Evolutionary conservation across 2,329 filamentous ascomycete genomes (phyloP).

Genomic region (Lasiodiplodia citricola): DNA sequence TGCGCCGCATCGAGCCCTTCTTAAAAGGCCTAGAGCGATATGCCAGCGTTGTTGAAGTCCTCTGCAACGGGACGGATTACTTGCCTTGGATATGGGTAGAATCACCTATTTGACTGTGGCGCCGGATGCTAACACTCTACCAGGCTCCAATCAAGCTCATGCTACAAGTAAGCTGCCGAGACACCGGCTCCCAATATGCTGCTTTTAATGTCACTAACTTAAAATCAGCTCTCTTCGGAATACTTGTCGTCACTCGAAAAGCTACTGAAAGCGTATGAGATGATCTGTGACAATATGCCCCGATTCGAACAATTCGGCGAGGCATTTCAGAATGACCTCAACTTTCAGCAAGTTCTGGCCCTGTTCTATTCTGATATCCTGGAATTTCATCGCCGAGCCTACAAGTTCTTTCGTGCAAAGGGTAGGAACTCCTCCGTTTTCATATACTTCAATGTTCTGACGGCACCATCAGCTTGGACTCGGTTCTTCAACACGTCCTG

Average conservation of each 20-base stretch:
- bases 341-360: conserved; percentile 50
- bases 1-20: conserved; percentile 51
- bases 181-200: too few species aligned
- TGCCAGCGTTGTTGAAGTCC: conserved; percentile 47
- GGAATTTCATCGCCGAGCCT: conserved; percentile 54
- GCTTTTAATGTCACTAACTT: neutral
- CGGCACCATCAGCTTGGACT: neutral
- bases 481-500: neutral
- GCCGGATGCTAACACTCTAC: neutral
- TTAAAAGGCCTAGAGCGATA: conserved; percentile 52
- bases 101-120: too few species aligned
- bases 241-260: neutral
- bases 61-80: conserved; percentile 56
- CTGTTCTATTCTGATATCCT: conserved; percentile 57
- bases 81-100: conserved; percentile 52
- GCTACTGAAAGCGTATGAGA: neutral
- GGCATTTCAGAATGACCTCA: neutral
- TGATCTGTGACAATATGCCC: neutral
- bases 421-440: neutral
- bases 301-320: neutral
- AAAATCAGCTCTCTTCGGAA: neutral
- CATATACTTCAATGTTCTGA: neutral
- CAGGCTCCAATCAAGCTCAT: too few species aligned
- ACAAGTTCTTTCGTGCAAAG: conserved; percentile 49
- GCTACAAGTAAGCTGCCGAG: too few species aligned